Base-by-base conservation (phyloP, 306 rosid genomes). In the Rosa persica region DNA sequence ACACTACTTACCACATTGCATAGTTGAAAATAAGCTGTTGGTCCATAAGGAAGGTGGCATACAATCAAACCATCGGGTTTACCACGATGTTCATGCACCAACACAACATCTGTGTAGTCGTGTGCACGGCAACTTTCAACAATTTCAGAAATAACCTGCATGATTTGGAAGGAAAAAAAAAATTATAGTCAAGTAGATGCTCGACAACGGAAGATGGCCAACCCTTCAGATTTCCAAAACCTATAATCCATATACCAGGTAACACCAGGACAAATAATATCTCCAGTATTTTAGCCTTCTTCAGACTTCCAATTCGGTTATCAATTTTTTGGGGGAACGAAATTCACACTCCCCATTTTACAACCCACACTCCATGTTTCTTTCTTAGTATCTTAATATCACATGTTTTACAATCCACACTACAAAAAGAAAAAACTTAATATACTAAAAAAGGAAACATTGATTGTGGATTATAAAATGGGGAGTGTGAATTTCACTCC, bases 21-120 rank as follows among this genome's bases (percentile, higher is more conserved):
- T 74, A 95, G 86, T 73, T 92, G 93, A 86, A 95, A 95, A 89
- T 89, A 92, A 76, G 98, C 98, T 62, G 98, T 92, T 68, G 98
- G 98, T 68, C 98, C 98, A 82, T 81, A 93, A 58, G 98, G 98
- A 40, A 92, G 84, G 83, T 95, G 97, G 84, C 90, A 86, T 78
- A 92, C 88, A 73, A 88, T 89, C 80, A 95, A 83, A 70, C 96
- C 98, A 89, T 89, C 98, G 20, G 98, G 98, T 61, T 88, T 91
- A 77, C 97, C 98, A 47, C 98, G 97, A 84, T 95, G 98, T 80
- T 95, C 98, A 84, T 95, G 98, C 74, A 93, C 97, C 79, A 92
- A 82, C 71, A 93, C 54, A 79, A 95, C 93, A 88, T 92, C 98
- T 3, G 98, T 91, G 82, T 84, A 92, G 70, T 91, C 98, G 10